phyloP scores from a whole-genome alignment of 1,284 basidiomycete species.

The Inonotus hispidus region DNA sequence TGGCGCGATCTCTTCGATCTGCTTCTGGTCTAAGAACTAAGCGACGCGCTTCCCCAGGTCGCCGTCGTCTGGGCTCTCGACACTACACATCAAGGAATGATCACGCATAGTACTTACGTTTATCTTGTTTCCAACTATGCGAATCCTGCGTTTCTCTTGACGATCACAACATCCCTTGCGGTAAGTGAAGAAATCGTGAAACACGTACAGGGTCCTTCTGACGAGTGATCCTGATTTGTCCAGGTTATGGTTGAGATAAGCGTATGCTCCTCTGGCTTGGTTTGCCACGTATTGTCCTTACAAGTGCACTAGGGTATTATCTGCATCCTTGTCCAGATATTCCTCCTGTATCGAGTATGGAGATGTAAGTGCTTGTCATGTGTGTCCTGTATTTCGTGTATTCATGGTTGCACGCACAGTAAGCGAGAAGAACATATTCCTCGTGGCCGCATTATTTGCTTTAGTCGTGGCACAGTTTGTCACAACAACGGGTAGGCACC shows the following conservation, averaged over 20 bases:
- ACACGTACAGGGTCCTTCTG: neutral
- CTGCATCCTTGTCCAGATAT: constrained; percentile 16
- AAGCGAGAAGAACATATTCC: constrained; percentile 11
- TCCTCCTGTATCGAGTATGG: constrained; percentile 15
- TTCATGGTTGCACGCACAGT: neutral
- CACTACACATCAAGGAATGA: constrained; percentile 17
- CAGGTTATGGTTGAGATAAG: constrained; percentile 12
- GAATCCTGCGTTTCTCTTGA: neutral
- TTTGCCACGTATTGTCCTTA: neutral
- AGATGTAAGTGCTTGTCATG: constrained; percentile 8
- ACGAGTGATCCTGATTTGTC: neutral
- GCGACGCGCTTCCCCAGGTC: neutral
- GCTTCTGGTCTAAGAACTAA: neutral
- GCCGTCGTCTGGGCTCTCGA: constrained; percentile 13
- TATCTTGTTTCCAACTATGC: constrained; percentile 16
- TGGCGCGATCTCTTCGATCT: too few relatives aligned
- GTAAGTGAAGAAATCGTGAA: neutral
- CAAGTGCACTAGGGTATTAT: constrained; percentile 4
- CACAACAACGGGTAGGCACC: neutral
- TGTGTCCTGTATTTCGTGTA: neutral
- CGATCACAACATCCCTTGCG: constrained; percentile 5
- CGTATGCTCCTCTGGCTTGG: neutral
- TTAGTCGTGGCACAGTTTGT: constrained; percentile 8
- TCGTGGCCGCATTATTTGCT: neutral
- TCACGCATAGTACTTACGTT: constrained; percentile 10